Base-by-base conservation (phyloP, 2,329 filamentous ascomycete species). In the Fusarium tanahbumbuense region DNA sequence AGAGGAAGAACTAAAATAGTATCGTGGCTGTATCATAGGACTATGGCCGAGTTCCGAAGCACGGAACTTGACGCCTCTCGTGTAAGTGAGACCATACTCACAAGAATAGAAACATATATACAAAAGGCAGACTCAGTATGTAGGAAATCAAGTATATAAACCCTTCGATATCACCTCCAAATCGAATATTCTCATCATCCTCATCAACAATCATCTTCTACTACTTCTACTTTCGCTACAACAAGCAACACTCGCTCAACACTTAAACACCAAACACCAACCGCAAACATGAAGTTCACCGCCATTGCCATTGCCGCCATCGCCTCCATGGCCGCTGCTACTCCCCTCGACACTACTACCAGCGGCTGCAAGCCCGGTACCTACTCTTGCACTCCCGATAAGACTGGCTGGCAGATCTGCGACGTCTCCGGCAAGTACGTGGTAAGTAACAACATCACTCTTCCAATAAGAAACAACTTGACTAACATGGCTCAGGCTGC, bases 371-470 rank as follows among this genome's bases (percentile, higher is more conserved):
- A 61, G 42, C 78, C 80, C 4, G 80, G 59, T 45, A 79, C 79
- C n/a, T 81, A 81, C 69, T 13, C 62, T 13, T 81, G 80, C 76
- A 58, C 74, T 22, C 32, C 53, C 16, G 52, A 75, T 58, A 57
- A 46, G 44, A 49, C 49, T 8, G 78, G 76, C 60, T 81, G 80
- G 80, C 61, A 76, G 50, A 71, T 79, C 52, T 81, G 80, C 77
- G 73, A 76, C 59, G 74, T 73, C 56, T 60, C 42, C 42, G 60
- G 66, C 30, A 44, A 67, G 40, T 81, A 76, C 75, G 76, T 77
- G 47, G 80, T 81, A 74, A 78, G 79, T 78, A 28, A 44, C 11
- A 53, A 8, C 20, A 22, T 10, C 15, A 20, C n/a, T 7, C 10
- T 11, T 23, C 2, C 23, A 1, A 5, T 4, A 10, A 27, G 3